Base-by-base conservation (phyloP, 129 eudicot species). In the Pittosporum tobira region DNA sequence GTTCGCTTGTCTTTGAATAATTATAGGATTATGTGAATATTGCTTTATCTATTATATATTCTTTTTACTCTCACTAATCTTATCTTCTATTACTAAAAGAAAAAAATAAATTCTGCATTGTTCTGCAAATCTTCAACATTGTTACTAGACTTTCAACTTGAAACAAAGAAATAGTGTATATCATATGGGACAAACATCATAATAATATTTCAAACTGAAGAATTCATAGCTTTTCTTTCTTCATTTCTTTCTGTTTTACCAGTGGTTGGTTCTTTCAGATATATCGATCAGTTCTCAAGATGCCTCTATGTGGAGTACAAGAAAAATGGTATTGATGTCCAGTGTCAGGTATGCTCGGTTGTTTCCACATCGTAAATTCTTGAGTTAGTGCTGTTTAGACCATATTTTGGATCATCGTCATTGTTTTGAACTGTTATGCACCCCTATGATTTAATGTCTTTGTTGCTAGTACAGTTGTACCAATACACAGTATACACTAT, bases 221-320 rank as follows among this genome's bases (percentile, higher is more conserved):
- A 51, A 13, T 51, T 8, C 31, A 3, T 15, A n/a, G n/a, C n/a
- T n/a, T n/a, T n/a, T n/a, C n/a, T n/a, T n/a, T n/a, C n/a, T n/a
- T n/a, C n/a, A 20, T 24, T 13, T 9, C 14, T 21, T 15, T 27
- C n/a, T n/a, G n/a, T n/a, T n/a, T n/a, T n/a, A n/a, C n/a, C n/a
- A 13, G 51, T 25, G 60, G 34, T 77, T 30, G 40, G 29, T 68
- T 54, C 9, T 53, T 70, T 54, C 79, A 91, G 98, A 69, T 91
- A 91, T 67, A 34, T 91, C 20, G 98, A 91, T 76, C 98, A 91
- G 77, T 83, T 91, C 75, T 91, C 98, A 3, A 79, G 89, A 77
- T 76, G 88, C 79, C 94, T 91, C 16, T 80, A 83, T 65, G 96
- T 91, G 50, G 99, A 91, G 75, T 91, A 91, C 88, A 83, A 87